These are phyloP conservation scores for Pythium sp. DNA, from an alignment of 352 stramenopile species.

Conservation along the genomic window DNA sequence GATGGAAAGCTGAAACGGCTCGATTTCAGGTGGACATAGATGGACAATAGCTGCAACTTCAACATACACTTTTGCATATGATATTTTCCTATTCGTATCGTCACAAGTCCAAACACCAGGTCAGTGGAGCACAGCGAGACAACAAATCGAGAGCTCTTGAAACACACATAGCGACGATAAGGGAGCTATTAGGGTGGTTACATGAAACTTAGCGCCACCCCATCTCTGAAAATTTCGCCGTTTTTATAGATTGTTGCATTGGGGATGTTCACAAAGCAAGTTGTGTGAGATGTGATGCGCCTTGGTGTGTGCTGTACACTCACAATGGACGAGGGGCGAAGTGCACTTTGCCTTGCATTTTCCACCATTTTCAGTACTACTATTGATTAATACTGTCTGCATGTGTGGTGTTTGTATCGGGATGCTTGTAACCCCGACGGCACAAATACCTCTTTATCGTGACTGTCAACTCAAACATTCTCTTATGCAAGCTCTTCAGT, in stretches of 20 bases:
- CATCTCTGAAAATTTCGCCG: neutral
- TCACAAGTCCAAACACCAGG: neutral
- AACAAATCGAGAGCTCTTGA: neutral
- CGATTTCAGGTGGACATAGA: neutral
- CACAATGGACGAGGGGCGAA: neutral
- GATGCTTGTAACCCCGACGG: no score
- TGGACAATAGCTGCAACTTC: neutral
- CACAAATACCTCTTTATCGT: no score
- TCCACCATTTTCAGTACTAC: neutral
- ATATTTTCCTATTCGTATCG: neutral
- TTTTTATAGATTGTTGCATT: neutral
- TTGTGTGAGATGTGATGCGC: neutral
- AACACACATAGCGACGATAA: neutral
- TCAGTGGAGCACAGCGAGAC: neutral
- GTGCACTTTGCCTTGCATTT: neutral
- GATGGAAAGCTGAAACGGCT: neutral
- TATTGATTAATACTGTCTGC: neutral
- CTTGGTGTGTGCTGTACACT: neutral
- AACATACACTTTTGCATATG: neutral
- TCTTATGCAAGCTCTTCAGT: no score
- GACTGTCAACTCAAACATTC: no score
- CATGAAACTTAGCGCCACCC: neutral
- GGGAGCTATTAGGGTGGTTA: neutral
- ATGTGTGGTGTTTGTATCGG: neutral
- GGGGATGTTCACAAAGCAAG: neutral